These are phyloP conservation scores for Backusella parvicylindrica DNA, from an alignment of 192 early-diverging fungal species.

Conservation along the genomic window DNA sequence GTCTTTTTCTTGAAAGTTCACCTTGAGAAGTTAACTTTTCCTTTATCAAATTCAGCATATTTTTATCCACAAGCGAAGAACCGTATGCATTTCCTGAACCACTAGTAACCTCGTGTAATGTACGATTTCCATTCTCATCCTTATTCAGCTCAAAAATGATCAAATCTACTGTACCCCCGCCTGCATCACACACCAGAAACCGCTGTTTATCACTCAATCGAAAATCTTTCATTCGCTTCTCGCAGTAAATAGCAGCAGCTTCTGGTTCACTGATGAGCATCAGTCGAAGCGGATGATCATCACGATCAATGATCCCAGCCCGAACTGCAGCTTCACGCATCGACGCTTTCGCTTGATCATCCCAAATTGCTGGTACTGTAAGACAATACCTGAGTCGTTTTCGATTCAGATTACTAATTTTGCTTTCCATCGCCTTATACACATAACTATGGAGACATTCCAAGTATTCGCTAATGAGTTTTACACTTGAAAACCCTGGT, in stretches of 20 bases:
- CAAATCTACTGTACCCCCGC: constrained; percentile 50
- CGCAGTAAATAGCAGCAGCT: constrained; percentile 43
- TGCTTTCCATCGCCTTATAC: neutral
- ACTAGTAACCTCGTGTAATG: constrained; percentile 41
- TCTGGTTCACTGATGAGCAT: constrained; percentile 44
- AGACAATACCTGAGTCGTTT: constrained; percentile 25
- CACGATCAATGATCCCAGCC: constrained; percentile 34
- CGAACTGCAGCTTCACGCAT: constrained; percentile 44
- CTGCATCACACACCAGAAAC: constrained; percentile 49
- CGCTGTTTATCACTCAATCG: constrained; percentile 34
- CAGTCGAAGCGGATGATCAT: constrained; percentile 38
- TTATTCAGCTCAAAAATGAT: constrained; percentile 48
- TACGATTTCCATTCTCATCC: constrained; percentile 33
- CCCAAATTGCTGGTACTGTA: constrained; percentile 53
- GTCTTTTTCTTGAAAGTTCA: constrained; percentile 35
- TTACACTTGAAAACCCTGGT: neutral
- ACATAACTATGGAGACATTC: constrained; percentile 1
- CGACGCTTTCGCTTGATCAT: constrained; percentile 37
- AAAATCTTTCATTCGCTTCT: constrained; percentile 39
- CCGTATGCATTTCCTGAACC: constrained; percentile 45
- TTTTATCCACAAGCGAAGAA: constrained; percentile 39
- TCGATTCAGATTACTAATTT: neutral
- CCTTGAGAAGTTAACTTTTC: constrained; percentile 31
- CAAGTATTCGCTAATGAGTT: constrained; percentile 7
- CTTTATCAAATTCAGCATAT: constrained; percentile 37